These are phyloP conservation scores for Mastigamoeba balamuthi DNA, from an alignment of 78 protist species.

Conservation along the genomic window DNA sequence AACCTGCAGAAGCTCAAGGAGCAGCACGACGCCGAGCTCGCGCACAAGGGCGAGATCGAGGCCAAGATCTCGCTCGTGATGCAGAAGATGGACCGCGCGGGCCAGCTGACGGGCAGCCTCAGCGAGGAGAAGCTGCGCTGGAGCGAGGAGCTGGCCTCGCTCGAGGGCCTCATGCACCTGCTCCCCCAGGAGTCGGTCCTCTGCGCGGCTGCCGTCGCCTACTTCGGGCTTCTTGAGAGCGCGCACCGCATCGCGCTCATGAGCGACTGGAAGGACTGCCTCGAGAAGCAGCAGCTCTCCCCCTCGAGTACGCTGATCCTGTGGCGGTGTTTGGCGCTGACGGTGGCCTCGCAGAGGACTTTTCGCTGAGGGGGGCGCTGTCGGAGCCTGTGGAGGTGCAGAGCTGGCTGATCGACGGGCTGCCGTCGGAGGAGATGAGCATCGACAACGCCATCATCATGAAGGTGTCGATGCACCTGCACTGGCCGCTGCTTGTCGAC, in stretches of 20 bases:
- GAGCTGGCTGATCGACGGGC: slow-evolving; percentile 61
- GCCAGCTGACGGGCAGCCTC: slow-evolving; percentile 50
- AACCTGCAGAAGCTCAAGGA: slow-evolving; percentile 41
- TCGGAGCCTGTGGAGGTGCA: slow-evolving; percentile 57
- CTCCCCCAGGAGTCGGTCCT: too few relatives aligned
- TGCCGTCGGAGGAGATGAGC: slow-evolving; percentile 73
- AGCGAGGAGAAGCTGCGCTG: slow-evolving; percentile 75
- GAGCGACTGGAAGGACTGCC: too few relatives aligned
- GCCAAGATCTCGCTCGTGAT: slow-evolving; percentile 16
- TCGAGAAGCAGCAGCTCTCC: too few relatives aligned
- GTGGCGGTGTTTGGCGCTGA: too few relatives aligned
- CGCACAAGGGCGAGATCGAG: slow-evolving; percentile 37
- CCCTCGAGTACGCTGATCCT: too few relatives aligned
- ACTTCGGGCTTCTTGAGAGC: too few relatives aligned
- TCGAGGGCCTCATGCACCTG: neutral
- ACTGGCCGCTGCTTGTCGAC: slow-evolving; percentile 82
- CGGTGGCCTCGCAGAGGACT: neutral
- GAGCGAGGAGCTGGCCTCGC: slow-evolving; percentile 9
- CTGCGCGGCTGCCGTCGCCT: too few relatives aligned
- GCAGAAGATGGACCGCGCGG: slow-evolving; percentile 56
- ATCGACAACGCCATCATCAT: slow-evolving; percentile 73
- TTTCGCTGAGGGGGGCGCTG: neutral
- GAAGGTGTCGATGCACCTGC: slow-evolving; percentile 17
- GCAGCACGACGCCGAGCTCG: slow-evolving; percentile 5
- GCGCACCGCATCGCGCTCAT: too few relatives aligned